Evolutionary conservation across 2,329 filamentous ascomycete genomes (phyloP).

Genomic region (Fusarium foetens): DNA sequence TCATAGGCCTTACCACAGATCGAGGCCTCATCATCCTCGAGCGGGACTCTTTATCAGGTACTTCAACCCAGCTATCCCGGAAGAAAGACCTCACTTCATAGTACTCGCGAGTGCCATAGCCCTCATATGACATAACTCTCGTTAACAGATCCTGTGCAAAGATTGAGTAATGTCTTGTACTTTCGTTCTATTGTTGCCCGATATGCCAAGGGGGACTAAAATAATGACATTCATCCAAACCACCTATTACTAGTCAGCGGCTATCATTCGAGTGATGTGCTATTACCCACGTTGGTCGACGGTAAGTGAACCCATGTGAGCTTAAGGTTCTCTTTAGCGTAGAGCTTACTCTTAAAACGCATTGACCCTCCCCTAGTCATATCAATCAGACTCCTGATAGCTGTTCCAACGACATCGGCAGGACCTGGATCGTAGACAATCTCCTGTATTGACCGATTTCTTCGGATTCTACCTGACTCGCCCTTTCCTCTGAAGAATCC

Average conservation of each 20-base stretch:
- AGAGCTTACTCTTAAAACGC: neutral
- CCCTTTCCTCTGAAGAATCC: neutral
- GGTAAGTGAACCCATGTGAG: conserved; percentile 4
- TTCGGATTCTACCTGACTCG: neutral
- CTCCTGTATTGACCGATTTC: neutral
- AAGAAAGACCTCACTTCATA: neutral
- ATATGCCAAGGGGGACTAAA: no score
- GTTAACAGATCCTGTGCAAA: neutral
- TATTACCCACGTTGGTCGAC: conserved; percentile 2
- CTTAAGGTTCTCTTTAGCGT: neutral
- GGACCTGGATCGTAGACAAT: neutral
- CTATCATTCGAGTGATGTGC: no score
- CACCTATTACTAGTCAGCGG: neutral
- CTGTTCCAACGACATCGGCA: neutral
- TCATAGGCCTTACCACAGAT: neutral
- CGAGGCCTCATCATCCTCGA: conserved; percentile 13
- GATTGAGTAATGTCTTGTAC: neutral
- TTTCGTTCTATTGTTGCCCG: no score
- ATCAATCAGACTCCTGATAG: neutral
- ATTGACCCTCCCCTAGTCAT: neutral
- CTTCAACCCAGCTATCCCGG: conserved; percentile 2
- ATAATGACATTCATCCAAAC: conserved; percentile 23
- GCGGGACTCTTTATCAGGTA: neutral
- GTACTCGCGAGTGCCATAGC: neutral
- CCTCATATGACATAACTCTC: neutral